These are phyloP conservation scores for Dissophora globulifera DNA, from an alignment of 192 early-diverging fungal species.

Conservation along the genomic window DNA sequence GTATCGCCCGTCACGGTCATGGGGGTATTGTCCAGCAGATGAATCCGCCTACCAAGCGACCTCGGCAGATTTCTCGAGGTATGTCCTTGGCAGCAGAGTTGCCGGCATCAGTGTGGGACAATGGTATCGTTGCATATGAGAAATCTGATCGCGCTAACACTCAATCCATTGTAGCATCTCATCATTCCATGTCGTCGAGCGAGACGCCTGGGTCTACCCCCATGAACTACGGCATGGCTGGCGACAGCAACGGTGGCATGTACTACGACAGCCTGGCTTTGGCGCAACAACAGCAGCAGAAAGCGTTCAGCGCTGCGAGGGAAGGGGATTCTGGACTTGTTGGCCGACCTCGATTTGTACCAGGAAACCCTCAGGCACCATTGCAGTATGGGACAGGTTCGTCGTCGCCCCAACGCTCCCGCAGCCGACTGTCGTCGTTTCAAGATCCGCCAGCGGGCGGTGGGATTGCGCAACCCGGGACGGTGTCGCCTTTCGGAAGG, in stretches of 20 bases:
- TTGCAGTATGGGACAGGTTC: slow-evolving; percentile 15
- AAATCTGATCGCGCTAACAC: slow-evolving; percentile 7
- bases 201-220: slow-evolving; percentile 9
- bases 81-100: slow-evolving; percentile 12
- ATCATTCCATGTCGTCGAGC: slow-evolving; percentile 18
- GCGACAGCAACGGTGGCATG: slow-evolving; percentile 12
- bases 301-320: slow-evolving; percentile 9
- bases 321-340: slow-evolving; percentile 16
- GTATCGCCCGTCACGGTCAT: slow-evolving; percentile 18
- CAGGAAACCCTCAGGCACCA: slow-evolving; percentile 16
- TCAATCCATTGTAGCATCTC: slow-evolving; percentile 1
- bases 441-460: slow-evolving; percentile 12
- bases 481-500: slow-evolving; percentile 16
- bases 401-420: slow-evolving; percentile 26
- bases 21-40: slow-evolving; percentile 8
- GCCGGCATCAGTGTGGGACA: slow-evolving; percentile 10
- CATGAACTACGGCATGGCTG: slow-evolving; percentile 6
- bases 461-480: slow-evolving; percentile 20
- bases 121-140: slow-evolving; percentile 19
- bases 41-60: slow-evolving; percentile 38
- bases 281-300: slow-evolving; percentile 27
- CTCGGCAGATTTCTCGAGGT: slow-evolving; percentile 22
- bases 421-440: slow-evolving; percentile 32
- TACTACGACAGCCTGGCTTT: slow-evolving; percentile 25
- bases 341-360: slow-evolving; percentile 24